Evolutionary conservation across 257 asterid genomes (phyloP).

Genomic region (Datura wrightii): DNA sequence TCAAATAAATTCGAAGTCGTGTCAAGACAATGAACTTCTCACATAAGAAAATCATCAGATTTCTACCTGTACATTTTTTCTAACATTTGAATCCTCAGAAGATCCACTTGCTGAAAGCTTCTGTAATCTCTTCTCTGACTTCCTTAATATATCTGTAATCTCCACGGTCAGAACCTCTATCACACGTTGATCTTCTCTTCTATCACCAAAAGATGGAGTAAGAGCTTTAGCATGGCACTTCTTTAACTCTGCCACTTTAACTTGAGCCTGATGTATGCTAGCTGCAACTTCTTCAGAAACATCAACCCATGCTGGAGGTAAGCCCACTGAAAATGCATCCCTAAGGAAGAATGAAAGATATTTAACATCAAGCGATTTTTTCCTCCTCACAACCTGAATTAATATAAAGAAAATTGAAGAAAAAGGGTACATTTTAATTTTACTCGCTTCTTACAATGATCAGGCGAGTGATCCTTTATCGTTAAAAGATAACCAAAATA

Average conservation of each 20-base stretch:
- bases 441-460: slow-evolving; percentile 4
- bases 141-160: slow-evolving; percentile 32
- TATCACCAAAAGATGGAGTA: slow-evolving; percentile 31
- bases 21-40: slow-evolving; percentile 21
- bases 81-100: slow-evolving; percentile 29
- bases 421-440: background rate
- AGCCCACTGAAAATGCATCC: slow-evolving; percentile 25
- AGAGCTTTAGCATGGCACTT: slow-evolving; percentile 29
- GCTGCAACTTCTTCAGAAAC: slow-evolving; percentile 30
- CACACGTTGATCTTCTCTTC: slow-evolving; percentile 31
- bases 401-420: background rate
- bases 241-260: slow-evolving; percentile 22
- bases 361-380: background rate
- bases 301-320: slow-evolving; percentile 31
- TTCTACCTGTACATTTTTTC: slow-evolving; percentile 31
- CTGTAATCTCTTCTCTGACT: slow-evolving; percentile 32
- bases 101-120: slow-evolving; percentile 34
- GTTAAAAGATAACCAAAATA: background rate
- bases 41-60: background rate
- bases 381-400: slow-evolving; percentile 12
- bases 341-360: slow-evolving; percentile 24
- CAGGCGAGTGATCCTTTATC: background rate
- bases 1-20: background rate
- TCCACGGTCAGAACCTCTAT: slow-evolving; percentile 27
- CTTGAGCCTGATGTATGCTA: slow-evolving; percentile 28